Evolutionary conservation across 306 rosid species (phyloP).

Genomic region (Dalbergia oliveri): DNA sequence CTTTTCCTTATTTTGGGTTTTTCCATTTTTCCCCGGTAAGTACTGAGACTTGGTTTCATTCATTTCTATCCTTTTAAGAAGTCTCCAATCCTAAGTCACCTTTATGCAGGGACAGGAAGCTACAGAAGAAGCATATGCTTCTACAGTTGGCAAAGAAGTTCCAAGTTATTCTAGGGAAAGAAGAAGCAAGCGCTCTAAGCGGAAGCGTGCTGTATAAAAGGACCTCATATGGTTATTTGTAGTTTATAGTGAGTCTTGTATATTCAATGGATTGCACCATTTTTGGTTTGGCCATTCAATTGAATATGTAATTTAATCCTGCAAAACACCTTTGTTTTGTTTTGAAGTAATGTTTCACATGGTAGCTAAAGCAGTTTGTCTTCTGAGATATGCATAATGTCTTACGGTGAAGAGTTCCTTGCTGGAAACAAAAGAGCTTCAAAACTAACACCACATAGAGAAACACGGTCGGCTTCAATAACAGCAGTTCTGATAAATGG

Average conservation of each 20-base stretch:
- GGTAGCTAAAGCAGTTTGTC: conserved; percentile 26
- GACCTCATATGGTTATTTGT: conserved; percentile 57
- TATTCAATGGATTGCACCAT: conserved; percentile 64
- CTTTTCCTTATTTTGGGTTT: not conserved
- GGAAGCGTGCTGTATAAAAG: conserved; percentile 81
- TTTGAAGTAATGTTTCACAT: conserved; percentile 24
- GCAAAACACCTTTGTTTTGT: conserved; percentile 24
- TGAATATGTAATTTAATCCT: conserved; percentile 51
- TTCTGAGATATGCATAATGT: conserved; percentile 26
- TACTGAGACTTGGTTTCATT: not conserved
- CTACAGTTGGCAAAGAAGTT: conserved; percentile 62
- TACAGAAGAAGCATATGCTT: conserved; percentile 72
- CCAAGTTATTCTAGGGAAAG: conserved; percentile 70
- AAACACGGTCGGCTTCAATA: not conserved
- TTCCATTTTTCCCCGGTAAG: not conserved
- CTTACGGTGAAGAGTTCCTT: conserved; percentile 1
- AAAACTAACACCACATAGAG: not conserved
- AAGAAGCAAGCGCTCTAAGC: conserved; percentile 96
- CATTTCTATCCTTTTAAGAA: conserved; percentile 9
- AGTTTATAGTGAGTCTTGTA: conserved; percentile 75
- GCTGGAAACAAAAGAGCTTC: not conserved
- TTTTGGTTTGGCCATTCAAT: conserved; percentile 68
- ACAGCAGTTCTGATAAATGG: not conserved
- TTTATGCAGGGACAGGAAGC: conserved; percentile 66
- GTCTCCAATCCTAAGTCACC: conserved; percentile 43